Base-by-base conservation (phyloP, 2,329 filamentous ascomycete genomes). In the Madurella fahalii region DNA sequence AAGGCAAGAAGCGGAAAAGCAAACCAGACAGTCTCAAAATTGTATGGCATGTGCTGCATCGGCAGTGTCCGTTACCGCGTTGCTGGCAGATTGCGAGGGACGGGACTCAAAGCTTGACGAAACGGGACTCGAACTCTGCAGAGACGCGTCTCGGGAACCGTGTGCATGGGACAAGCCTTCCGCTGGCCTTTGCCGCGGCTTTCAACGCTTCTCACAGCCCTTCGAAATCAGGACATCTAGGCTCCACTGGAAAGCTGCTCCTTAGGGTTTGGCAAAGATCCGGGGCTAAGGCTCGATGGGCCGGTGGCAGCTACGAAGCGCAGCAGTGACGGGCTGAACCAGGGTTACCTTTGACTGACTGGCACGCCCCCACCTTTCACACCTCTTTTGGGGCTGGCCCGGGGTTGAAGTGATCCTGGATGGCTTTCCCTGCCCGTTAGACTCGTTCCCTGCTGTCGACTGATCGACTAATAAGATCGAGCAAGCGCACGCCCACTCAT, bases 391-490 rank as follows among this genome's bases (percentile, higher is more conserved):
- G 57, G 34, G 32, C 53, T 52, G 54, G 48, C 40, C 58, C 52
- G 55, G 59, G 56, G 44, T 42, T 56, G 53, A 53, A 51, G 55
- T 58, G 56, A 63, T 56, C 60, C 60, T 57, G 47, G 59, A 55
- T 50, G 46, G 47, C 48, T 54, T 50, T 41, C 53, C 50, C 34
- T 59, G 40, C 54, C 54, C 54, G 49, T 57, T 60, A 44, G 60
- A 58, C 52, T 52, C 51, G 53, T 39, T 52, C 40, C 43, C 45
- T 52, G 45, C 44, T 53, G 50, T 57, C 44, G 48, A 54, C 48
- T 54, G 56, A 63, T 63, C 54, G 57, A 62, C 62, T 62, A 62
- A 62, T 63, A 57, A 58, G 54, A 63, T 57, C 54, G 50, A 59
- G 56, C 52, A 50, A 15, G 47, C 45, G 40, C 54, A 54, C 49